These are phyloP conservation scores for Aspergillus carlsbadensis DNA, from an alignment of 495 filamentous ascomycete species.

Conservation along the genomic window DNA sequence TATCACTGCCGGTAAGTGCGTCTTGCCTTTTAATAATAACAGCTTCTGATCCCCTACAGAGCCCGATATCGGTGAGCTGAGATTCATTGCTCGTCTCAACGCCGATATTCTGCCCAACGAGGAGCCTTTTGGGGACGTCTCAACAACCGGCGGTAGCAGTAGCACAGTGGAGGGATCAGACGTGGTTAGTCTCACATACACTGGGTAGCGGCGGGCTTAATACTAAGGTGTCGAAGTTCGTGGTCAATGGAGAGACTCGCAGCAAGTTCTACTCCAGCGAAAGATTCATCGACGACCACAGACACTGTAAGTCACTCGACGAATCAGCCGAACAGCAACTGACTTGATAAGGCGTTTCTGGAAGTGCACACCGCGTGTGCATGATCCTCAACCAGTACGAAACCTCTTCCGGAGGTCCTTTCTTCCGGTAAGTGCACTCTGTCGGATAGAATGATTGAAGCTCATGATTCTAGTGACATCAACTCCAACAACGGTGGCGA, in stretches of 20 bases:
- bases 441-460: not conserved
- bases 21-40: not conserved
- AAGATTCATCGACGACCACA: conserved; percentile 65
- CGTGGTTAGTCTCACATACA: conserved; percentile 36
- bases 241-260: conserved; percentile 60
- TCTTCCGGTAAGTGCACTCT: conserved; percentile 32
- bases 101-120: conserved; percentile 55
- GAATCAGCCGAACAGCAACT: not conserved
- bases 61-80: conserved; percentile 59
- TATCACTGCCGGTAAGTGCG: conserved; percentile 44
- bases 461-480: conserved; percentile 55
- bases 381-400: conserved; percentile 45
- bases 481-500: conserved; percentile 59
- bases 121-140: conserved; percentile 45
- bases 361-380: conserved; percentile 32
- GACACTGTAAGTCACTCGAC: conserved; percentile 45
- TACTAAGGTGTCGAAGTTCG: conserved; percentile 27
- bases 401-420: conserved; percentile 50
- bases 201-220: not conserved
- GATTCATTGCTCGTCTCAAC: conserved; percentile 63
- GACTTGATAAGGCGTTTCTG: conserved; percentile 26
- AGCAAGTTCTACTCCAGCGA: conserved; percentile 69
- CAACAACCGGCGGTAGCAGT: conserved; percentile 48
- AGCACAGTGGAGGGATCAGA: conserved; percentile 58
- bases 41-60: conserved; percentile 27